Base-by-base conservation (phyloP, 2,329 filamentous ascomycete genomes). In the Arthrobotrys sphaeroides region DNA sequence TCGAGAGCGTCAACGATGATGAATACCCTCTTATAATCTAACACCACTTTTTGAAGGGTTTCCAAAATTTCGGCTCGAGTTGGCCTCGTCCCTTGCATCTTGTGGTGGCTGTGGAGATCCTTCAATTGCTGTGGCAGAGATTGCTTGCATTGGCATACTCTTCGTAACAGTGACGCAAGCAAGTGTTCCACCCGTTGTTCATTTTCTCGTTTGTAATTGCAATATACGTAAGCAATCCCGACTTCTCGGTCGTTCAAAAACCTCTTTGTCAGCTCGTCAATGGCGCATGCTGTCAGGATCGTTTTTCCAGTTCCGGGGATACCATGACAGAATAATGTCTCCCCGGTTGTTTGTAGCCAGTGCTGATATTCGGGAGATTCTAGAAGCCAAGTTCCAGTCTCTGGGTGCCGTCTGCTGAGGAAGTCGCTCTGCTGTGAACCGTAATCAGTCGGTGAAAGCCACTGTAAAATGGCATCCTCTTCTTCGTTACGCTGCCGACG, bases 291-390 rank as follows among this genome's bases (percentile, higher is more conserved):
- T 6, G 45, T 26, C 5, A 51, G 45, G 16, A 47, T 31, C 22
- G 45, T 51, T 16, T 51, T 51, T 9, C 45, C 45, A n/a, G 45
- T 24, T 26, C 45, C 45, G 1, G 45, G 45, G 16, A 84, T 84
- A 0, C 85, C 84, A 1, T 81, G 82, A 72, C 84, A 87, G 74
- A 85, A 85, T 0, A 87, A 5, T 9, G 28, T 36, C 12, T 13
- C 16, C 4, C 31, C 31, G 6, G n/a, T 28, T 53, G 24, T 31
- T 28, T 36, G 10, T n/a, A 45, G 10, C 57, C 57, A 61, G 7
- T 61, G 33, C 26, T 55, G 22, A 73, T 81, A 85, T 42, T 83
- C 80, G 0, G 7, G 2, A 0, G 83, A 84, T 2, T 83, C 77
- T 0, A 87, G 78, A 3, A 87, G 80, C 85, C 85, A 87, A 55